phyloP scores from a whole-genome alignment of 441 rosid genomes.

The Adansonia grandidieri region DNA sequence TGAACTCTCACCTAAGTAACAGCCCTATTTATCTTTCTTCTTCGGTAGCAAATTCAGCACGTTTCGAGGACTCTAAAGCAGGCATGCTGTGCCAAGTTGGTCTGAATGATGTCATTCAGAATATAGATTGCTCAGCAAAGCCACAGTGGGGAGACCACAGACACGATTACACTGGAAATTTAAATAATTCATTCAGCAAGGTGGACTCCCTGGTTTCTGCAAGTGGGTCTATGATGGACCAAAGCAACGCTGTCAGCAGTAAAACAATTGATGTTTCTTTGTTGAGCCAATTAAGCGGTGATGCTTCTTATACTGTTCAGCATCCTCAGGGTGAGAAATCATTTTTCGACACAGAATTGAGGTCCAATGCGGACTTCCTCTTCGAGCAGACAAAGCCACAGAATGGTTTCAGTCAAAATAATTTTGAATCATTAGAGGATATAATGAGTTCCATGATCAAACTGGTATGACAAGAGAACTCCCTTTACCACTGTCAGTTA shows the following conservation, averaged over 20 bases:
- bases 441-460: conserved; percentile 67
- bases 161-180: conserved; percentile 34
- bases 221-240: conserved; percentile 39
- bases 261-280: conserved; percentile 45
- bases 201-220: conserved; percentile 40
- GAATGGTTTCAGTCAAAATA: conserved; percentile 49
- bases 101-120: conserved; percentile 39
- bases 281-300: conserved; percentile 41
- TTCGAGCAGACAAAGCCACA: conserved; percentile 52
- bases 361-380: neutral
- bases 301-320: conserved; percentile 35
- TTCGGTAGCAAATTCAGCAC: conserved; percentile 32
- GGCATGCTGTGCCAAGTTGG: conserved; percentile 47
- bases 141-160: conserved; percentile 47
- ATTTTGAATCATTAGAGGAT: conserved; percentile 62
- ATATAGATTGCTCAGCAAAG: conserved; percentile 36
- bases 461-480: conserved; percentile 50
- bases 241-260: conserved; percentile 28
- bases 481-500: neutral
- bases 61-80: conserved; percentile 42
- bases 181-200: conserved; percentile 35
- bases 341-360: conserved; percentile 43
- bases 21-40: conserved; percentile 43
- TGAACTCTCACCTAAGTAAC: conserved; percentile 38
- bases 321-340: conserved; percentile 47